Conservation (phyloP, 164 flowering plant genomes). For the Berberis thunbergii region DNA sequence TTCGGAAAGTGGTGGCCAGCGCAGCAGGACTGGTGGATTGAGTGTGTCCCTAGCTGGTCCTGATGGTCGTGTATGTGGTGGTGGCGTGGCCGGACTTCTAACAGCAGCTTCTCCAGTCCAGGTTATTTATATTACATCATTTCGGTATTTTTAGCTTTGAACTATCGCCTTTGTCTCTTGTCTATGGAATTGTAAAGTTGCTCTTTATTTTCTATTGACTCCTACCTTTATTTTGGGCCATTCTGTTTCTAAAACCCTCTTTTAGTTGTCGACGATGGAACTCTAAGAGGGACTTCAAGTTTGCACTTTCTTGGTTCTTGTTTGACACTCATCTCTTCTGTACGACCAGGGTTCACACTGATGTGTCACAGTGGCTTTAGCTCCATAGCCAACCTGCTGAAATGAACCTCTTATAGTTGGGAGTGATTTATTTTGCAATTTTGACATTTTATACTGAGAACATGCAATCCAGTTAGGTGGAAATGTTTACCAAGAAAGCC, state of each 20-base stretch:
- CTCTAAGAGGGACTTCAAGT: not conserved
- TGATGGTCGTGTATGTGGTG: slow-evolving; percentile 90
- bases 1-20: slow-evolving; percentile 61
- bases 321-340: too few relatives aligned
- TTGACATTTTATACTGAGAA: too few relatives aligned
- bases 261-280: not conserved
- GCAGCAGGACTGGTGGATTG: slow-evolving; percentile 80
- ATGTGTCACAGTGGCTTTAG: too few relatives aligned
- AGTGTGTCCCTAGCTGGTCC: slow-evolving; percentile 80
- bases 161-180: not conserved
- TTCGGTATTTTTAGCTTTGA: slow-evolving; percentile 2
- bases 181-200: not conserved
- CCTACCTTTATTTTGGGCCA: not conserved
- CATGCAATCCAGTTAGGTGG: too few relatives aligned
- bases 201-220: not conserved
- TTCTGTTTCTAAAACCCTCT: not conserved
- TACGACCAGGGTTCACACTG: too few relatives aligned
- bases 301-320: too few relatives aligned
- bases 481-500: not conserved
- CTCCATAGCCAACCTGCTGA: too few relatives aligned
- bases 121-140: slow-evolving; percentile 22
- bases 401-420: too few relatives aligned
- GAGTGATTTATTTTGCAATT: too few relatives aligned
- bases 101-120: slow-evolving; percentile 86
- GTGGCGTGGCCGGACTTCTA: slow-evolving; percentile 81